Conservation (phyloP, 2,329 filamentous ascomycete species). For the Camillea tinctor region DNA sequence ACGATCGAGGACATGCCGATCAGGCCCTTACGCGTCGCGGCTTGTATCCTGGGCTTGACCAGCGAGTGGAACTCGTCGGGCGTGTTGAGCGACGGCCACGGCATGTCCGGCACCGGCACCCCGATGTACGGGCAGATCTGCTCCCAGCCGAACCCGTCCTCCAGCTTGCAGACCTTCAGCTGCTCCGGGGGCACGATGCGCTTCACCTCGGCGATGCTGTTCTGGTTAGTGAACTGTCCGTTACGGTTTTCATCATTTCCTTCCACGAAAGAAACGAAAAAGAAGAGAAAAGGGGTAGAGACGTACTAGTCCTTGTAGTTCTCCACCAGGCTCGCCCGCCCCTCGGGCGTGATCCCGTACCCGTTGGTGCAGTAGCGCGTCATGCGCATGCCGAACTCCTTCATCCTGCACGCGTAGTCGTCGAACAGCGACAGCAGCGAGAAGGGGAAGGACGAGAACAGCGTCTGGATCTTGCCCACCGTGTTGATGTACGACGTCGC, state of each 20-base stretch:
- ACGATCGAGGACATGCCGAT: slow-evolving; percentile 17
- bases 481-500: slow-evolving; percentile 31
- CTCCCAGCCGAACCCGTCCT: slow-evolving; percentile 30
- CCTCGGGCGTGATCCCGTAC: slow-evolving; percentile 15
- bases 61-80: slow-evolving; percentile 25
- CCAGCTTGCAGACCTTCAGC: slow-evolving; percentile 27
- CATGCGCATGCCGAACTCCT: neutral
- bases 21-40: slow-evolving; percentile 29
- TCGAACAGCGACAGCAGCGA: slow-evolving; percentile 28
- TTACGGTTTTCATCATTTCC: neutral
- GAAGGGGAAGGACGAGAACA: slow-evolving; percentile 23
- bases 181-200: slow-evolving; percentile 25
- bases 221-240: neutral
- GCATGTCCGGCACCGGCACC: slow-evolving; percentile 20
- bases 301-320: slow-evolving; percentile 29
- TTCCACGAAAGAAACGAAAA: too few species aligned
- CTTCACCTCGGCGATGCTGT: slow-evolving; percentile 31
- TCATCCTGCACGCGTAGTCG: slow-evolving; percentile 7
- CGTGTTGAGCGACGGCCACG: slow-evolving; percentile 25
- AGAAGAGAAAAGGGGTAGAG: too few species aligned
- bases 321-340: slow-evolving; percentile 17
- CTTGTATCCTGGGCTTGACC: slow-evolving; percentile 21
- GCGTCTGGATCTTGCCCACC: slow-evolving; percentile 9
- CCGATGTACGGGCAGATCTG: slow-evolving; percentile 28
- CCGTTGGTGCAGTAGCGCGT: slow-evolving; percentile 18